Percentiles rank a stretch among this genome's conserved stretches.
phyloP scores from a whole-genome alignment of 73 alveolate species.

The Tetrahymena borealis region DNA sequence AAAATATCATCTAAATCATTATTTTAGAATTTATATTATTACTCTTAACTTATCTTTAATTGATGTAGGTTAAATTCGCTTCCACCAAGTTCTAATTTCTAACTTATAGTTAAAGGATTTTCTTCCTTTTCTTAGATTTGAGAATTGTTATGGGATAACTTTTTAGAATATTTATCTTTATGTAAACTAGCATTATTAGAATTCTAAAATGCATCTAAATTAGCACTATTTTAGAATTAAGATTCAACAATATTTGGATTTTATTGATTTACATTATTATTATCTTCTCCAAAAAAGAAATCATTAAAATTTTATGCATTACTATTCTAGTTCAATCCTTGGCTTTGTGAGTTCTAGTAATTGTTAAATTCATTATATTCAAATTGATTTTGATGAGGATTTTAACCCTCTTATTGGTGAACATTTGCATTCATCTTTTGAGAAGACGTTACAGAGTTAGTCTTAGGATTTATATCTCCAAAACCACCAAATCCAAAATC shows the following conservation, averaged over 20 bases:
- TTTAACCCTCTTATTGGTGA: too few relatives aligned
- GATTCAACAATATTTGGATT: background rate
- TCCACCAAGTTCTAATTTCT: background rate
- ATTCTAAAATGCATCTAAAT: background rate
- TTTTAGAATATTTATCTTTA: background rate
- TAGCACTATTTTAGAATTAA: background rate
- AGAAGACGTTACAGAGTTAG: background rate
- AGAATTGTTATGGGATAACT: background rate
- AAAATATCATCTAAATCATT: background rate
- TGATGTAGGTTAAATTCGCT: background rate
- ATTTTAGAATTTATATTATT: background rate
- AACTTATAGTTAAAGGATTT: background rate
- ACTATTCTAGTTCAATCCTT: background rate
- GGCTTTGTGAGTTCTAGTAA: too few relatives aligned
- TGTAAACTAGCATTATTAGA: background rate
- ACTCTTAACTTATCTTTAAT: background rate
- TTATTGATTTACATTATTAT: too few relatives aligned
- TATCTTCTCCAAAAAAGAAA: background rate
- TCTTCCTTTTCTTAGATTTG: background rate
- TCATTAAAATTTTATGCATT: background rate
- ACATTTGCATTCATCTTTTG: too few relatives aligned
- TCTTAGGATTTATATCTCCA: background rate
- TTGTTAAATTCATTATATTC: too few relatives aligned
- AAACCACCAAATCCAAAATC: background rate
- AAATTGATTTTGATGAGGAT: too few relatives aligned